Percentiles rank a stretch among this genome's conserved stretches.
phyloP scores from a whole-genome alignment of 2,329 filamentous ascomycete species.

The Nannizziopsis barbatae region DNA sequence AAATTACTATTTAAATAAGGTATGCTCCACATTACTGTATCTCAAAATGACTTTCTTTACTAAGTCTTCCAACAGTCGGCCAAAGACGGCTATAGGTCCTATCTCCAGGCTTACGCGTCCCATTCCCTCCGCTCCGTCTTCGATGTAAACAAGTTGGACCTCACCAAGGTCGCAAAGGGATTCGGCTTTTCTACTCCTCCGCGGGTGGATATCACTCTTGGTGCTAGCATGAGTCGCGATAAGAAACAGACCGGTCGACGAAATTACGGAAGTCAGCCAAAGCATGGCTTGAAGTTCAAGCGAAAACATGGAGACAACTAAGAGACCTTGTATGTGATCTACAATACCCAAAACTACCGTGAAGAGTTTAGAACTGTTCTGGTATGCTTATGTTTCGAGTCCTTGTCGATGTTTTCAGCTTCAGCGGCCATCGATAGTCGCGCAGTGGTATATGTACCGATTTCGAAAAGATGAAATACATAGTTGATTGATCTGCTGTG shows the following conservation, averaged over 20 bases:
- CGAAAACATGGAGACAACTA: conserved; percentile 30
- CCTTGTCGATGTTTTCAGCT: too few species aligned
- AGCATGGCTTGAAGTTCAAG: conserved; percentile 49
- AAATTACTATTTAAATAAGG: conserved; percentile 96
- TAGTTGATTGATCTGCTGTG: too few species aligned
- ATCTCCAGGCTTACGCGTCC: conserved; percentile 88
- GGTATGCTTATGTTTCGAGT: too few species aligned
- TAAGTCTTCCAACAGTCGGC: conserved; percentile 39
- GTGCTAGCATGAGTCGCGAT: conserved; percentile 62
- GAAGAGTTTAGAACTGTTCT: too few species aligned
- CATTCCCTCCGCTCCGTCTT: conserved; percentile 76
- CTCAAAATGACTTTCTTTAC: conserved; percentile 10
- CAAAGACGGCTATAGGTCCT: conserved; percentile 70
- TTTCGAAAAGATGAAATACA: too few species aligned
- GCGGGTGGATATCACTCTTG: conserved; percentile 65
- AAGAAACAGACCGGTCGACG: conserved; percentile 58
- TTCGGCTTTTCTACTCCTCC: conserved; percentile 72
- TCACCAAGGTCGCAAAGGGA: conserved; percentile 72
- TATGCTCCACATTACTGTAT: conserved; percentile 23
- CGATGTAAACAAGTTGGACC: conserved; percentile 68
- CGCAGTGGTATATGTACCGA: too few species aligned
- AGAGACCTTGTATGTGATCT: background rate
- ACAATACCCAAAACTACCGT: background rate
- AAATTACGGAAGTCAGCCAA: conserved; percentile 68
- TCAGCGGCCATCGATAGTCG: too few species aligned